Conservation (phyloP, 1,284 basidiomycete genomes). For the Cryptococcus depauperatus region DNA sequence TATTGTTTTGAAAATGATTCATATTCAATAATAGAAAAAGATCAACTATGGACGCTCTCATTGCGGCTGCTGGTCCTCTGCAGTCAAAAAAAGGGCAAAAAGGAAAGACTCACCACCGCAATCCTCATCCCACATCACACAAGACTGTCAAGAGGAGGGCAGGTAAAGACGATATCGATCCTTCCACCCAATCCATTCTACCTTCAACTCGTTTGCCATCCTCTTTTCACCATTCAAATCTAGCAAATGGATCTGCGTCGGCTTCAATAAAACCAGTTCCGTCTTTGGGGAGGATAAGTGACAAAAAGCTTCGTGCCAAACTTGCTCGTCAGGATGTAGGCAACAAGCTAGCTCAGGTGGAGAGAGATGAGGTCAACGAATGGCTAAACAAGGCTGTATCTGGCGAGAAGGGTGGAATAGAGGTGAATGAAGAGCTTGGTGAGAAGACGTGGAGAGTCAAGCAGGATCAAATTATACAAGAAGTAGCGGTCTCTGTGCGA, state of each 20-base stretch:
- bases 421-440: constrained; percentile 39
- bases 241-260: constrained; percentile 22
- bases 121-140: constrained; percentile 14
- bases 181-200: constrained; percentile 55
- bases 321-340: constrained; percentile 54
- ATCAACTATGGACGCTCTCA: constrained; percentile 69
- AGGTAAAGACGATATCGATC: constrained; percentile 47
- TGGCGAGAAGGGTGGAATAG: constrained; percentile 38
- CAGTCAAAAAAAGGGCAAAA: constrained; percentile 13
- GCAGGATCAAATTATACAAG: constrained; percentile 66
- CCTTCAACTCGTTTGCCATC: constrained; percentile 34
- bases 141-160: constrained; percentile 36
- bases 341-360: constrained; percentile 33
- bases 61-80: constrained; percentile 61
- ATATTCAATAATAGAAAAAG: too few species aligned
- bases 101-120: constrained; percentile 6
- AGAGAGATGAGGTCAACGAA: constrained; percentile 42
- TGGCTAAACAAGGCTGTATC: constrained; percentile 36
- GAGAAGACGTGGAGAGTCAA: constrained; percentile 83
- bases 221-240: constrained; percentile 30
- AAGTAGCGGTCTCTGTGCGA: constrained; percentile 64
- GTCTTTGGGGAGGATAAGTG: constrained; percentile 49
- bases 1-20: too few species aligned
- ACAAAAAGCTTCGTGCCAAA: constrained; percentile 65
- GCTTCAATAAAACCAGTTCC: constrained; percentile 25